phyloP scores from a whole-genome alignment of 306 rosid species.

The Ceratonia siliqua region DNA sequence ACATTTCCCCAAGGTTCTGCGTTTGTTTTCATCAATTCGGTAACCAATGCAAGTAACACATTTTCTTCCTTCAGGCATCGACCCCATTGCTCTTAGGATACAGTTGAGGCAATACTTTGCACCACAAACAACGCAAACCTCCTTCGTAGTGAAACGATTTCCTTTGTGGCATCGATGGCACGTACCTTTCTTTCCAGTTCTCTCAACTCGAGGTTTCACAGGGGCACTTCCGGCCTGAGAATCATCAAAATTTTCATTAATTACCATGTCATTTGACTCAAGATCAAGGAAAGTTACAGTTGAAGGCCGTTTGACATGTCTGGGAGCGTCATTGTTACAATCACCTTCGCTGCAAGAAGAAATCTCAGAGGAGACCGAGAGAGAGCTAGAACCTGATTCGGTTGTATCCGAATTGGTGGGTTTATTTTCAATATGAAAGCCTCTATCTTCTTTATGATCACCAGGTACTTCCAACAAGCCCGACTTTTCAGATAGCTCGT shows the following conservation, averaged over 20 bases:
- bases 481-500: no score
- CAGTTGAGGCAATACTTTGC: conserved; percentile 71
- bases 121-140: conserved; percentile 72
- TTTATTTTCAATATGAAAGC: conserved; percentile 35
- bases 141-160: conserved; percentile 60
- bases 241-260: conserved; percentile 32
- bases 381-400: conserved; percentile 44
- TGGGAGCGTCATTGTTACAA: conserved; percentile 14
- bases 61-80: conserved; percentile 89
- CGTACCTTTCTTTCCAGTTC: conserved; percentile 62
- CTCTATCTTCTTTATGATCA: conserved; percentile 25
- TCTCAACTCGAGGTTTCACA: conserved; percentile 48
- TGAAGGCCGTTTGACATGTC: conserved; percentile 56
- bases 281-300: conserved; percentile 58
- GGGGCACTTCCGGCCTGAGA: conserved; percentile 33
- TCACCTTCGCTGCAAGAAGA: conserved; percentile 44
- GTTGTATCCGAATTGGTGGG: conserved; percentile 36
- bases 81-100: conserved; percentile 76
- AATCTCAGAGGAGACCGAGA: conserved; percentile 48
- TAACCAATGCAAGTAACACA: conserved; percentile 65
- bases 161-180: conserved; percentile 72
- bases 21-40: conserved; percentile 56
- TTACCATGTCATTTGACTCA: conserved; percentile 37
- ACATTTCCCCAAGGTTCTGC: conserved; percentile 54
- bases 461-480: conserved; percentile 16